Base-by-base conservation (phyloP, 1,139 yeast genomes). In the Diutina scorzettiae region DNA sequence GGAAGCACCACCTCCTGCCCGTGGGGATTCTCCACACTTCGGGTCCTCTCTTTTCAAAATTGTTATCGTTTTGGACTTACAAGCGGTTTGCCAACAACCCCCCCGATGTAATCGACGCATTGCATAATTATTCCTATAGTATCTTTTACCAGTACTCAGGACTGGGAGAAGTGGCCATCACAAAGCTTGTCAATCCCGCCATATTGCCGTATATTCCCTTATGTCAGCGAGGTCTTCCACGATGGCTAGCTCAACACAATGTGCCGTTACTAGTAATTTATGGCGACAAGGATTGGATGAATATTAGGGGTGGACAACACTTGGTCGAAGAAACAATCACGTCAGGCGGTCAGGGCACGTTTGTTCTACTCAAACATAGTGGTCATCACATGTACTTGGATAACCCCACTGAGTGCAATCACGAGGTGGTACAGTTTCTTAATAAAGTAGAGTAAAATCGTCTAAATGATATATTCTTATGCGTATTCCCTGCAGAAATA, bases 201-300 rank as follows among this genome's bases (percentile, higher is more conserved):
- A 65, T 68, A 14, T 53, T 68, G 30, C 64, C 73, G 0, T 52
- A 54, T 20, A 49, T 68, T 24, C 73, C 73, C 0, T 51, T 68
- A n/a, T 54, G 68, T 44, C 72, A 67, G 45, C 56, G 73, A 23
- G 69, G 69, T 1, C 52, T 67, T 21, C 55, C 58, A 7, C 63
- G 63, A 40, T 60, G 54, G 44, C 46, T 66, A 11, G 47, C 49
- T 4, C 50, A 58, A 3, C 44, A 57, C 19, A 47, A 56, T 2
- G 54, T 65, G 11, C 53, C 53, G 37, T 55, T 59, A 1, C 44
- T 60, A 4, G 65, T 72, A 69, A 42, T 66, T 33, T 68, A 68
- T 45, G 73, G 71, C 1, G 70, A 64, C 9, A 60, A 59, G 31
- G 73, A 69, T 51, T 69, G 74, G 74, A 69, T 69, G 73, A 68